Conservation (phyloP, 139 green algal genomes). For the Tetradesmus obliquus region DNA sequence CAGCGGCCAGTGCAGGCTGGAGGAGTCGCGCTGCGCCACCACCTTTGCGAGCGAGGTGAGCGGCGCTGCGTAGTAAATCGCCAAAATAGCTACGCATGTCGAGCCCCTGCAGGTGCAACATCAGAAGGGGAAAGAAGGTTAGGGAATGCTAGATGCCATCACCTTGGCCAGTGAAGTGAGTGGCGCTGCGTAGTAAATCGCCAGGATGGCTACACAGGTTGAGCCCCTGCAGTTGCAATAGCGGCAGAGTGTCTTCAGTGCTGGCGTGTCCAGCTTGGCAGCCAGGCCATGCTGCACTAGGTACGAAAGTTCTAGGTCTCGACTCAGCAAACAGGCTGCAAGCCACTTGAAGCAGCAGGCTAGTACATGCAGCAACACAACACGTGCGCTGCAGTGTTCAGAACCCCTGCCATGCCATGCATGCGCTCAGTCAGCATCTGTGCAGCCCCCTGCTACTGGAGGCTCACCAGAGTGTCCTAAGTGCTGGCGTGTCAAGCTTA, state of each 20-base stretch:
- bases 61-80: slow-evolving; percentile 37
- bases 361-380: too few species aligned
- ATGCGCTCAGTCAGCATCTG: too few species aligned
- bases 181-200: slow-evolving; percentile 34
- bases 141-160: not conserved
- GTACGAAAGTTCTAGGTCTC: too few species aligned
- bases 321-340: too few species aligned
- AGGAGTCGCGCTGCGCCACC: not conserved
- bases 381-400: too few species aligned
- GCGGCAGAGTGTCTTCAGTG: not conserved
- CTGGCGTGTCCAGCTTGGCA: not conserved
- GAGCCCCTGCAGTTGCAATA: slow-evolving; percentile 4
- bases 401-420: too few species aligned
- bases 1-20: slow-evolving; percentile 45
- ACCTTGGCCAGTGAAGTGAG: slow-evolving; percentile 28
- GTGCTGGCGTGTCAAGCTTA: too few species aligned
- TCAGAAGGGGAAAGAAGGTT: too few species aligned
- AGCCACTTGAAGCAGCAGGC: too few species aligned
- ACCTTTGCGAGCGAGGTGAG: slow-evolving; percentile 38
- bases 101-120: slow-evolving; percentile 9
- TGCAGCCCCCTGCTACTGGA: too few species aligned
- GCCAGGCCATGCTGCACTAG: not conserved
- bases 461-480: too few species aligned
- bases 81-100: slow-evolving; percentile 35
- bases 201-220: slow-evolving; percentile 31